Conservation (phyloP, 495 filamentous ascomycete genomes). For the Podospora australis region DNA sequence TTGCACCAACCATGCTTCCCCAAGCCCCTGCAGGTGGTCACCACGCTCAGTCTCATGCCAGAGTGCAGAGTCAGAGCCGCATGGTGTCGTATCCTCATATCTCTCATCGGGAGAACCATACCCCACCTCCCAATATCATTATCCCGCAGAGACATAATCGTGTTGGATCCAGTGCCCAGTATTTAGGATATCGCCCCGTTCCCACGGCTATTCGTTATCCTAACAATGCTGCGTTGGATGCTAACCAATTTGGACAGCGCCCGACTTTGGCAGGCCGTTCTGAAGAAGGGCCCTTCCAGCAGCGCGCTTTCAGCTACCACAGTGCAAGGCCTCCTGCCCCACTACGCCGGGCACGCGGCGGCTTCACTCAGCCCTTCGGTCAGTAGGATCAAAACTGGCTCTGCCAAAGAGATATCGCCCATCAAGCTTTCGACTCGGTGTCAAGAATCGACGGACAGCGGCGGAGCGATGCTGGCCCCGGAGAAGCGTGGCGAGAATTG, state of each 20-base stretch:
- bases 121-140: too few relatives aligned
- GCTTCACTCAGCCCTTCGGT: slow-evolving; percentile 38
- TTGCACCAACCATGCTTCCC: too few relatives aligned
- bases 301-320: slow-evolving; percentile 41
- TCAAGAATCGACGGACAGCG: slow-evolving; percentile 15
- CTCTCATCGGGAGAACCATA: too few relatives aligned
- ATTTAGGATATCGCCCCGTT: too few relatives aligned
- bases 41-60: too few relatives aligned
- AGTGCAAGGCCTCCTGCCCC: slow-evolving; percentile 41
- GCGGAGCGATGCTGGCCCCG: slow-evolving; percentile 15
- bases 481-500: slow-evolving; percentile 40
- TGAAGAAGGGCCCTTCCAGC: slow-evolving; percentile 39
- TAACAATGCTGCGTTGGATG: background rate
- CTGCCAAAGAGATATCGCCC: slow-evolving; percentile 15
- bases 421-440: slow-evolving; percentile 23
- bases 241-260: slow-evolving; percentile 14
- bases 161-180: too few relatives aligned
- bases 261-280: slow-evolving; percentile 36
- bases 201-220: too few relatives aligned
- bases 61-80: too few relatives aligned
- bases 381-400: slow-evolving; percentile 20
- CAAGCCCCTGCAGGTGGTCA: too few relatives aligned
- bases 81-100: too few relatives aligned
- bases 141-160: too few relatives aligned
- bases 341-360: slow-evolving; percentile 36